These are phyloP conservation scores for Diaporthe vaccinii DNA, from an alignment of 2,329 filamentous ascomycete species.

Conservation along the genomic window DNA sequence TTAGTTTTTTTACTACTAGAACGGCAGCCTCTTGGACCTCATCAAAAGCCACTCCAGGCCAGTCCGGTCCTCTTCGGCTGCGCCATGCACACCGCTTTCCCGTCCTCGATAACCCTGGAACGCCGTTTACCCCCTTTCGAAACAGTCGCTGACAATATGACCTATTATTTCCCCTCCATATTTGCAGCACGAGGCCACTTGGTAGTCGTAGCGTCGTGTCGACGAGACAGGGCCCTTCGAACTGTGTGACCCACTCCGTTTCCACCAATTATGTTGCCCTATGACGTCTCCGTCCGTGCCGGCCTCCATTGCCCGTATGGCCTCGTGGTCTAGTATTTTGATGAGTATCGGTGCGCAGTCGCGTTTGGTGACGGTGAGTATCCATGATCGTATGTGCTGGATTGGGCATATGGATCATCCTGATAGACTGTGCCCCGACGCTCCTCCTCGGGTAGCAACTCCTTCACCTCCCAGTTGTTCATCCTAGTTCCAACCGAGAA, in stretches of 20 bases:
- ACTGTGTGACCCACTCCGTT: background rate
- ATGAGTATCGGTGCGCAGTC: slow-evolving; percentile 52
- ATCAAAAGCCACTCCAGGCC: slow-evolving; percentile 1
- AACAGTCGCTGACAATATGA: slow-evolving; percentile 19
- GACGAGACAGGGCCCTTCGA: slow-evolving; percentile 17
- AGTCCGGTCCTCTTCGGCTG: slow-evolving; percentile 2
- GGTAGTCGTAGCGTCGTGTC: slow-evolving; percentile 10
- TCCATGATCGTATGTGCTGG: slow-evolving; percentile 66
- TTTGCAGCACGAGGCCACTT: background rate
- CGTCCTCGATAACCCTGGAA: slow-evolving; percentile 6
- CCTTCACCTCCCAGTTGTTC: slow-evolving; percentile 99
- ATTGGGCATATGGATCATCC: slow-evolving; percentile 74
- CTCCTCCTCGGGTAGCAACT: slow-evolving; percentile 85
- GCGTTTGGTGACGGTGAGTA: slow-evolving; percentile 58
- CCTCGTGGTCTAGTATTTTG: slow-evolving; percentile 57
- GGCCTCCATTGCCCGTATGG: background rate
- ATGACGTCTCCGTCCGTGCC: background rate
- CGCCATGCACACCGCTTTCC: slow-evolving; percentile 17
- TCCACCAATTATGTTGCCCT: background rate
- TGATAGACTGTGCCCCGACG: slow-evolving; percentile 79
- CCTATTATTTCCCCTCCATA: background rate
- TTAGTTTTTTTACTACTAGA: slow-evolving; percentile 35
- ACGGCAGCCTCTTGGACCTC: slow-evolving; percentile 16
- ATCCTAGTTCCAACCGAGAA: slow-evolving; percentile 96
- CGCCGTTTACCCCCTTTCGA: slow-evolving; percentile 8